These are phyloP conservation scores for Colletotrichum cereale DNA, from an alignment of 2,329 filamentous ascomycete species.

Conservation along the genomic window DNA sequence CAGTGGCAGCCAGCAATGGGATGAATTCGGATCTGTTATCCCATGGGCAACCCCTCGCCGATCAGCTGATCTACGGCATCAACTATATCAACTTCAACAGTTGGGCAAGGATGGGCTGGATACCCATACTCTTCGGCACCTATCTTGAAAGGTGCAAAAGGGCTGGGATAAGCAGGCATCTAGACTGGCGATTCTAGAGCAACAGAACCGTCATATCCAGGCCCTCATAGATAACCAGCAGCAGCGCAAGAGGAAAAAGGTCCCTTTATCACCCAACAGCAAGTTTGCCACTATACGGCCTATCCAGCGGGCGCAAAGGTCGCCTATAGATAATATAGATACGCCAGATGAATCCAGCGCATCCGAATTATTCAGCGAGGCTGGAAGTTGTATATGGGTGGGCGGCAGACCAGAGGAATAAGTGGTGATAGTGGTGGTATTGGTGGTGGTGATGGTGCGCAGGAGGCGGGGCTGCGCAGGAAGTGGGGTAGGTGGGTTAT, in stretches of 20 bases:
- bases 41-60: no score
- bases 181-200: no score
- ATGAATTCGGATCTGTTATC: no score
- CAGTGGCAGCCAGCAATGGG: no score
- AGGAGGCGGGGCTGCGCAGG: no score
- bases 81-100: background rate
- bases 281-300: background rate
- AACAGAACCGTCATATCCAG: background rate
- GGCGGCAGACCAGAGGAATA: no score
- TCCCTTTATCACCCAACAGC: background rate
- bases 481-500: no score
- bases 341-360: background rate
- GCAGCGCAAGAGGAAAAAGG: background rate
- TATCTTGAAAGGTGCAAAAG: background rate
- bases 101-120: background rate
- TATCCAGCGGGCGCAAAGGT: no score
- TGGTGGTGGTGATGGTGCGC: no score
- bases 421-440: no score
- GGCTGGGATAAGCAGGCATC: background rate
- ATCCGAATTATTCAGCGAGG: background rate
- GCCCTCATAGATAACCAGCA: background rate
- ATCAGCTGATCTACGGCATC: no score
- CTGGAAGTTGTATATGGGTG: background rate
- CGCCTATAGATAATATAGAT: background rate
- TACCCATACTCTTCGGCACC: background rate